phyloP scores from a whole-genome alignment of 2,329 filamentous ascomycete genomes.

The Phyllosticta citribraziliensis region DNA sequence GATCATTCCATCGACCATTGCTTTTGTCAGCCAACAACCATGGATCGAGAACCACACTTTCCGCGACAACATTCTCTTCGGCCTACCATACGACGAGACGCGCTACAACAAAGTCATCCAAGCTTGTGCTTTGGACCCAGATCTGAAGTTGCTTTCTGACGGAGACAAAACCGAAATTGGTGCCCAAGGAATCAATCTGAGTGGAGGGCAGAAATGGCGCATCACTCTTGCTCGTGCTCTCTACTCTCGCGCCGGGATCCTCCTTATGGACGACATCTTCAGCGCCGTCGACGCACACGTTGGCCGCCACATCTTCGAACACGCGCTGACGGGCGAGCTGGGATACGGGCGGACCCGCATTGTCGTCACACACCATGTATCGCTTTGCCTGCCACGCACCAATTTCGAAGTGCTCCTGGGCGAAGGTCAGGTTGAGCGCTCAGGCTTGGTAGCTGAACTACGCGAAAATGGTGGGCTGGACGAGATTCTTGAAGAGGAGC shows the following conservation, averaged over 20 bases:
- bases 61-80: conserved; percentile 69
- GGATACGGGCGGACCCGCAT: conserved; percentile 63
- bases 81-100: conserved; percentile 57
- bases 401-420: conserved; percentile 67
- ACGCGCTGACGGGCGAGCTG: conserved; percentile 62
- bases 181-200: conserved; percentile 75
- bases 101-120: conserved; percentile 62
- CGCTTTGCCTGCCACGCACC: conserved; percentile 58
- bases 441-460: conserved; percentile 55
- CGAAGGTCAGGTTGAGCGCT: conserved; percentile 54
- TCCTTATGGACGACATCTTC: conserved; percentile 77
- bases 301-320: conserved; percentile 67
- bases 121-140: conserved; percentile 65
- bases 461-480: conserved; percentile 31
- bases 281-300: conserved; percentile 54
- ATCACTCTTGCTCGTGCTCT: conserved; percentile 30
- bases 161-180: conserved; percentile 75
- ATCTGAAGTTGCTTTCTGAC: conserved; percentile 65
- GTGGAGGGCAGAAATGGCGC: conserved; percentile 55
- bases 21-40: conserved; percentile 53
- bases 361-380: conserved; percentile 71
- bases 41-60: conserved; percentile 81
- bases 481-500: conserved; percentile 37
- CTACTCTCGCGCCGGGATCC: conserved; percentile 67
- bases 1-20: conserved; percentile 60